These are phyloP conservation scores for Cyberlindnera japonica DNA, from an alignment of 805 yeast genomes.

Conservation along the genomic window DNA sequence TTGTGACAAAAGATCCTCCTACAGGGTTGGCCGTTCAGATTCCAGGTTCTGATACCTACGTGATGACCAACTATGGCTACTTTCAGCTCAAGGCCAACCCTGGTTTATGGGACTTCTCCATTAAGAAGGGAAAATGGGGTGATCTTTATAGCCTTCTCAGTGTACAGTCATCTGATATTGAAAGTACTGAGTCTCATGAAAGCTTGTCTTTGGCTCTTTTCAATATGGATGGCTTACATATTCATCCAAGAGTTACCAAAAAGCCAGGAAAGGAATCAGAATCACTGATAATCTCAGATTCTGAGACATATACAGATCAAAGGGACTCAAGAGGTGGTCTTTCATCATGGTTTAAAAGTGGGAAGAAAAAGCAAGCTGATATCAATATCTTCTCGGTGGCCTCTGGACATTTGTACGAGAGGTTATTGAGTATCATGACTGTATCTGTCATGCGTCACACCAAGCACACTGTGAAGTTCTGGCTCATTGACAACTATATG, in stretches of 20 bases:
- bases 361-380: constrained; percentile 42
- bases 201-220: constrained; percentile 33
- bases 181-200: constrained; percentile 27
- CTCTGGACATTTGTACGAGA: constrained; percentile 75
- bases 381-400: constrained; percentile 81
- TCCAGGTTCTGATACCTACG: constrained; percentile 49
- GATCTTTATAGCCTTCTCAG: constrained; percentile 39
- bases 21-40: constrained; percentile 25
- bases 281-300: constrained; percentile 16
- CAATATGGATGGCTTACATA: constrained; percentile 42
- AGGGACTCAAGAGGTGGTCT: constrained; percentile 7
- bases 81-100: constrained; percentile 73
- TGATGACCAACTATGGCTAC: constrained; percentile 83
- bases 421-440: constrained; percentile 74
- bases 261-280: constrained; percentile 37
- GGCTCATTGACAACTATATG: constrained; percentile 82
- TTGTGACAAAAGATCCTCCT: constrained; percentile 22
- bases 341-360: constrained; percentile 14
- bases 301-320: constrained; percentile 1
- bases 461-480: constrained; percentile 65
- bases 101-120: constrained; percentile 58
- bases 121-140: constrained; percentile 41
- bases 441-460: constrained; percentile 69
- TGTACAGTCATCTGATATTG: too few relatives aligned
- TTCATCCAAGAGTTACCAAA: constrained; percentile 44